Percentiles rank a stretch among this genome's conserved stretches.
phyloP scores from a whole-genome alignment of 306 rosid species.

The Prunus armeniaca region DNA sequence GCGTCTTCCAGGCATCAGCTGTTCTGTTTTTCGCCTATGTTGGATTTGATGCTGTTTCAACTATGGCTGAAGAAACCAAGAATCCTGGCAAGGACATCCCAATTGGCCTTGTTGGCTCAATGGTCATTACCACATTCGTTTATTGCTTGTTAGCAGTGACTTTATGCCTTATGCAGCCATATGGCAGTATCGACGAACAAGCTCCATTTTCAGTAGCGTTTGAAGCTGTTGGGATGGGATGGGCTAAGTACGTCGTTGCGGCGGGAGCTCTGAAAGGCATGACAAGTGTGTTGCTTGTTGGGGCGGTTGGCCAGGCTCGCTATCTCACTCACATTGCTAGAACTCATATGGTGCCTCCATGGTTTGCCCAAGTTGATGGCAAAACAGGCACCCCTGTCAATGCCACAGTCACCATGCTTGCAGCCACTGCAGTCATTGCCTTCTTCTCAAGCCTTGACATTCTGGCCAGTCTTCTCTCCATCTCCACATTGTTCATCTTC shows the following conservation, averaged over 20 bases:
- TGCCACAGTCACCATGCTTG: conserved; percentile 63
- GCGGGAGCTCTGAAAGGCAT: conserved; percentile 80
- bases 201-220: conserved; percentile 75
- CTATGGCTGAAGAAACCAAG: conserved; percentile 90
- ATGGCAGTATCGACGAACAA: not conserved
- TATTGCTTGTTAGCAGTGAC: conserved; percentile 67
- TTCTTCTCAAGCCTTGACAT: conserved; percentile 58
- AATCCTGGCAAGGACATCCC: conserved; percentile 79
- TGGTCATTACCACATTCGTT: conserved; percentile 39
- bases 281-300: conserved; percentile 71
- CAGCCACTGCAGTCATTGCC: conserved; percentile 53
- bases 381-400: conserved; percentile 71
- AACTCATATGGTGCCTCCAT: conserved; percentile 86
- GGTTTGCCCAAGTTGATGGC: conserved; percentile 64
- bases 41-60: conserved; percentile 77
- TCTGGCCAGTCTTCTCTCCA: conserved; percentile 60
- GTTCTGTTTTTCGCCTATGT: conserved; percentile 84
- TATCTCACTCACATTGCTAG: conserved; percentile 85
- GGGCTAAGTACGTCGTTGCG: conserved; percentile 88
- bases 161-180: conserved; percentile 68
- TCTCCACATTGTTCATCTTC: conserved; percentile 73
- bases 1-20: conserved; percentile 61
- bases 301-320: conserved; percentile 76
- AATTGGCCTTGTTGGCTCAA: conserved; percentile 77
- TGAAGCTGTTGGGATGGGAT: conserved; percentile 56